phyloP scores from a whole-genome alignment of 805 yeast species.

The Naumovozyma baii region DNA sequence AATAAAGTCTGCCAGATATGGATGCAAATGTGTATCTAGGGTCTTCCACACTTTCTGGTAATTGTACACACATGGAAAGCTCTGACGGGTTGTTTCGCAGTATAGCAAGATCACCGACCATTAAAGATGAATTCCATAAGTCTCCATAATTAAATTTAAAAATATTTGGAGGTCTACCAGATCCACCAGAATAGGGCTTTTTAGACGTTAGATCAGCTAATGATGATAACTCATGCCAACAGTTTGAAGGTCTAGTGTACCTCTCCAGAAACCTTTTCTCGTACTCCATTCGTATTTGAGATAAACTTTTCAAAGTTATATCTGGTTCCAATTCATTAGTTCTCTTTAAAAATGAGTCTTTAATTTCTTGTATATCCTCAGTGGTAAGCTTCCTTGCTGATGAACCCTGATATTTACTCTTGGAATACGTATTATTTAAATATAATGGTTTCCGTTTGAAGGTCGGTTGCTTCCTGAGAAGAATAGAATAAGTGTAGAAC shows the following conservation, averaged over 20 bases:
- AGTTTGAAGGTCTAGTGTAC: constrained; percentile 18
- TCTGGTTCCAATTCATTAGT: constrained; percentile 24
- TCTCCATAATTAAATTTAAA: not conserved
- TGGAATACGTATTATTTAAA: not conserved
- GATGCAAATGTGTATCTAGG: constrained; percentile 49
- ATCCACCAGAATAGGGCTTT: too few relatives aligned
- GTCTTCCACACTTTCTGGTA: constrained; percentile 42
- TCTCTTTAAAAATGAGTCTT: constrained; percentile 14
- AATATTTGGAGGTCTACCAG: too few relatives aligned
- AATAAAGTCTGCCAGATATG: constrained; percentile 47
- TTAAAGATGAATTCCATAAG: constrained; percentile 16
- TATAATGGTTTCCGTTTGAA: too few relatives aligned
- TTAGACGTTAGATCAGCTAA: too few relatives aligned
- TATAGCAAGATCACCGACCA: constrained; percentile 58
- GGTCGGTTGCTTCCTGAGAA: too few relatives aligned
- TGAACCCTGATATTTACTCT: too few relatives aligned
- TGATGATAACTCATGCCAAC: constrained; percentile 15
- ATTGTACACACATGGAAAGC: constrained; percentile 44
- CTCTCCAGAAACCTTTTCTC: constrained; percentile 13
- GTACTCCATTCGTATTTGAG: constrained; percentile 14
- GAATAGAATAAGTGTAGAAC: too few relatives aligned
- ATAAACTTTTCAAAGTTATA: constrained; percentile 18
- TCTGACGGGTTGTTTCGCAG: constrained; percentile 36
- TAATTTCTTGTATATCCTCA: constrained; percentile 13
- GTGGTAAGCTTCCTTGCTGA: too few relatives aligned